These are phyloP conservation scores for Diaporthe sp. DNA, from an alignment of 2,329 filamentous ascomycete species.

Conservation along the genomic window DNA sequence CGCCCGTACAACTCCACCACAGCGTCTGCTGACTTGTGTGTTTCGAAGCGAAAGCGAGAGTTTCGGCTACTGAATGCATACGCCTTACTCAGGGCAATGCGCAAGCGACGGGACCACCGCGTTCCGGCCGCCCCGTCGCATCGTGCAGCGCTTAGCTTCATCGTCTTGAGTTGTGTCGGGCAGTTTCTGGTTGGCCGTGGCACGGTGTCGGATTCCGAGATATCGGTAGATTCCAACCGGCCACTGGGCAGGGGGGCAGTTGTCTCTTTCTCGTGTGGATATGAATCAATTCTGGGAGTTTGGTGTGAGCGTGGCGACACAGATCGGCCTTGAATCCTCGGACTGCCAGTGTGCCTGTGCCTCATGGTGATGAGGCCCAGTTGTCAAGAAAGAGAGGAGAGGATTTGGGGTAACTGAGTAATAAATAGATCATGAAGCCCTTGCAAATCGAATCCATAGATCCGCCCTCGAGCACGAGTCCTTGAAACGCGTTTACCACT, in stretches of 20 bases:
- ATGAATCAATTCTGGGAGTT: neutral
- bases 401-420: neutral
- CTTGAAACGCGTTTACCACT: neutral
- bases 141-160: neutral
- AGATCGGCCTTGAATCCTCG: neutral
- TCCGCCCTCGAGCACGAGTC: neutral
- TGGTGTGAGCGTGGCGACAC: neutral
- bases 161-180: neutral
- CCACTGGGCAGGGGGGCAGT: neutral
- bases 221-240: neutral
- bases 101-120: neutral
- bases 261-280: neutral
- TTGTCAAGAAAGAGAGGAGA: neutral
- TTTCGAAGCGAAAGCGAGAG: neutral
- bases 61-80: neutral
- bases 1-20: neutral
- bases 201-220: neutral
- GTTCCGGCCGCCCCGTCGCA: neutral
- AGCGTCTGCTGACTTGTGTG: neutral
- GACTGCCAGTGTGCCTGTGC: neutral
- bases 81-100: neutral
- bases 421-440: neutral
- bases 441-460: neutral
- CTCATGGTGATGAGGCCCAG: neutral
- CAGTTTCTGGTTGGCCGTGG: neutral